phyloP scores from a whole-genome alignment of 2,329 filamentous ascomycete species.

The Aspergillus niger region DNA sequence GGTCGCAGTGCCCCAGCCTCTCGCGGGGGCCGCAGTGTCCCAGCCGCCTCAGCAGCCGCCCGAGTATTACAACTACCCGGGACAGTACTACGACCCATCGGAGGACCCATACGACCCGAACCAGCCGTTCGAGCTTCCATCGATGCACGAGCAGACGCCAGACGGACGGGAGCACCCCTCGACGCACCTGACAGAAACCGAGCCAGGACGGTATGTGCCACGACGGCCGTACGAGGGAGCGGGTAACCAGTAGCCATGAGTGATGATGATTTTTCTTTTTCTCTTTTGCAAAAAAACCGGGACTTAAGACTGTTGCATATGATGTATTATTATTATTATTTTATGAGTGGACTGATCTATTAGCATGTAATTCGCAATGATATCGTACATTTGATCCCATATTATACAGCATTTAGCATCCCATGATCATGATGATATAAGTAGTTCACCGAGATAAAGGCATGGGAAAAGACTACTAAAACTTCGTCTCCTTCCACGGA shows the following conservation, averaged over 20 bases:
- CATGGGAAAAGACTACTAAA: neutral
- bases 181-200: conserved; percentile 5
- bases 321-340: neutral
- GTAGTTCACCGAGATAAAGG: no score
- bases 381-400: neutral
- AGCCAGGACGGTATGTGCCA: neutral
- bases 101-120: conserved; percentile 16
- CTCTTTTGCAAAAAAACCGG: no score
- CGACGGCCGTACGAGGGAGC: neutral
- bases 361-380: neutral
- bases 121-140: conserved; percentile 20
- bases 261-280: neutral
- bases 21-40: neutral
- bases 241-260: neutral
- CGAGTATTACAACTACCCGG: conserved; percentile 17
- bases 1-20: neutral
- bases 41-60: neutral
- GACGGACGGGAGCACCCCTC: neutral
- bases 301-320: neutral
- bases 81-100: conserved; percentile 14
- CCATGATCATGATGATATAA: no score
- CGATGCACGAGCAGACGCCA: neutral
- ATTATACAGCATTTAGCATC: neutral
- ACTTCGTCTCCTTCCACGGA: conserved; percentile 58
- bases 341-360: neutral